Conservation (phyloP, 371 early-diverging fungal species). For the Haplosporangium sp. region DNA sequence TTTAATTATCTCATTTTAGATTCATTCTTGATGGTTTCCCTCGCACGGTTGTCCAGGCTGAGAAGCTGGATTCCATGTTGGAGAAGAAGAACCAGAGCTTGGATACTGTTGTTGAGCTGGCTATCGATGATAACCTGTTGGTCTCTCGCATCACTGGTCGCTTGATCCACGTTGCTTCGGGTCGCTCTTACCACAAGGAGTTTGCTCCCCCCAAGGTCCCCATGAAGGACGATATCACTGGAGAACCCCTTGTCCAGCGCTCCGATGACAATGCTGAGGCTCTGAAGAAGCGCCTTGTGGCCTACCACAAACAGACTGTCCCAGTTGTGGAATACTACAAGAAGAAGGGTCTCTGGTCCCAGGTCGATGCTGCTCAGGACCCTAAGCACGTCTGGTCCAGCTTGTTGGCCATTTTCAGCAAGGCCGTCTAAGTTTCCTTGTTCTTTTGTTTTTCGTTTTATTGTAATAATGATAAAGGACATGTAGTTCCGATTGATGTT, state of each 20-base stretch:
- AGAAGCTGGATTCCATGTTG: slow-evolving; percentile 98
- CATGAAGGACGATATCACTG: slow-evolving; percentile 96
- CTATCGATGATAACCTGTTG: slow-evolving; percentile 93
- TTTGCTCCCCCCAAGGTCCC: slow-evolving; percentile 96
- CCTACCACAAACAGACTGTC: slow-evolving; percentile 96
- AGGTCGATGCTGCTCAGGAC: slow-evolving; percentile 94
- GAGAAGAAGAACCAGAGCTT: slow-evolving; percentile 82
- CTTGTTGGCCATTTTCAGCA: slow-evolving; percentile 86
- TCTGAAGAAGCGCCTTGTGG: slow-evolving; percentile 91
- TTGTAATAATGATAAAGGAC: no score
- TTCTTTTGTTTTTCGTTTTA: not conserved
- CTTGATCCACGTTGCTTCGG: slow-evolving; percentile 93
- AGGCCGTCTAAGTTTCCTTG: slow-evolving; percentile 23
- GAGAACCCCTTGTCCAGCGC: slow-evolving; percentile 96
- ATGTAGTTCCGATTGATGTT: not conserved
- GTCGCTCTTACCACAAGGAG: slow-evolving; percentile 96
- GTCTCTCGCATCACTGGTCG: slow-evolving; percentile 97
- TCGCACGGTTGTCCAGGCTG: slow-evolving; percentile 97
- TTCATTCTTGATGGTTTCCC: slow-evolving; percentile 99
- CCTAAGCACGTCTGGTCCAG: slow-evolving; percentile 93
- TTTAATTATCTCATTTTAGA: slow-evolving; percentile 42
- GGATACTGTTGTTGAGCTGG: slow-evolving; percentile 93
- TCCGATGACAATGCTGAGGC: slow-evolving; percentile 98
- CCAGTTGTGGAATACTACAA: slow-evolving; percentile 98
- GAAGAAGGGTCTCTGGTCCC: slow-evolving; percentile 90